phyloP scores from a whole-genome alignment of 345 rosid species.

The Punica granatum region DNA sequence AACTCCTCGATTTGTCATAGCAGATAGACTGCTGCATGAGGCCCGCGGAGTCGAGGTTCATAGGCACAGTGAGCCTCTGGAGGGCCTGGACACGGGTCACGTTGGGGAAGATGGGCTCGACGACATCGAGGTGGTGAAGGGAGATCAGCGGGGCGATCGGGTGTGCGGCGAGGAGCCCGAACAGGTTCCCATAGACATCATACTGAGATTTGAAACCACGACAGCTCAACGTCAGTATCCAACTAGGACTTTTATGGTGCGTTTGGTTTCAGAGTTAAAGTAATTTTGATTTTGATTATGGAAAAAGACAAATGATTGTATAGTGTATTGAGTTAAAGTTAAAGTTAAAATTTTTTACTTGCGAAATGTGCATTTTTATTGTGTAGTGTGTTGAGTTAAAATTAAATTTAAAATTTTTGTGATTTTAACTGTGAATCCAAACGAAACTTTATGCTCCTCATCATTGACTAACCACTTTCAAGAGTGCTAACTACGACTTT shows the following conservation, averaged over 20 bases:
- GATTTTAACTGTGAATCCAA: no score
- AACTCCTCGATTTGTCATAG: slow-evolving; percentile 56
- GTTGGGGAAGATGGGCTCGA: slow-evolving; percentile 90
- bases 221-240: slow-evolving; percentile 14
- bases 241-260: neutral
- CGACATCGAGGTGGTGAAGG: slow-evolving; percentile 88
- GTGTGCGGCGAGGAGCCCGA: slow-evolving; percentile 93
- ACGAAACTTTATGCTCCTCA: no score
- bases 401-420: no score
- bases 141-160: slow-evolving; percentile 80
- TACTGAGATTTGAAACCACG: slow-evolving; percentile 33
- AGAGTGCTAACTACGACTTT: no score
- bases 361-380: no score
- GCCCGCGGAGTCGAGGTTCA: slow-evolving; percentile 69
- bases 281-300: no score
- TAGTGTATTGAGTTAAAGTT: no score
- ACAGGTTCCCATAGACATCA: slow-evolving; percentile 85
- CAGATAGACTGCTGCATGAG: slow-evolving; percentile 94
- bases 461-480: no score
- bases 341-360: no score
- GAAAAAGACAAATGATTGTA: no score
- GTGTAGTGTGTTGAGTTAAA: no score
- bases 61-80: slow-evolving; percentile 48
- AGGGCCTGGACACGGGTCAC: slow-evolving; percentile 68
- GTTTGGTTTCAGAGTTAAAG: no score